These are phyloP conservation scores for Mallotus japonicus DNA, from an alignment of 441 rosid species.

Conservation along the genomic window DNA sequence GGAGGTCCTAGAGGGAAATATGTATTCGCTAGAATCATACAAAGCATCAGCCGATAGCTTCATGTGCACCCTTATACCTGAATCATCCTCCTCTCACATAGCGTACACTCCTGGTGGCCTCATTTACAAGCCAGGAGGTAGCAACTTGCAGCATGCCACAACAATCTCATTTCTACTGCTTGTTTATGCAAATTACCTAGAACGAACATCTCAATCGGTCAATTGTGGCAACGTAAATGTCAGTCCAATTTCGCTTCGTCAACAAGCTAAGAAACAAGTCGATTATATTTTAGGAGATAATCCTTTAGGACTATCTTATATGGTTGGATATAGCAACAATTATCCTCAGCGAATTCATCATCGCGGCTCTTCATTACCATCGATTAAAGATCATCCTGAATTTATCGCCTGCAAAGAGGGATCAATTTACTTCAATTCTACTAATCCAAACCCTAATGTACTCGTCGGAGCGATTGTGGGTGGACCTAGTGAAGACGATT, in stretches of 20 bases:
- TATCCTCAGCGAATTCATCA: slow-evolving; percentile 86
- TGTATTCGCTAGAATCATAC: slow-evolving; percentile 64
- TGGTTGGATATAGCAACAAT: slow-evolving; percentile 78
- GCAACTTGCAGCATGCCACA: slow-evolving; percentile 90
- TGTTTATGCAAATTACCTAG: slow-evolving; percentile 75
- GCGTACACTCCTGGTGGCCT: slow-evolving; percentile 83
- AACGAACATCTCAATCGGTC: slow-evolving; percentile 55
- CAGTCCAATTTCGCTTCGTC: slow-evolving; percentile 58
- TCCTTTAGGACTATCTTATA: slow-evolving; percentile 75
- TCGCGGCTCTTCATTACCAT: slow-evolving; percentile 81
- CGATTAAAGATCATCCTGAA: slow-evolving; percentile 58
- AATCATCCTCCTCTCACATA: slow-evolving; percentile 62
- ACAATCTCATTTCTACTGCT: slow-evolving; percentile 81
- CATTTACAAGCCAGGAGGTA: slow-evolving; percentile 87
- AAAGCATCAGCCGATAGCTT: slow-evolving; percentile 91
- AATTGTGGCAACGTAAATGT: slow-evolving; percentile 54
- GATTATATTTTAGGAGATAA: slow-evolving; percentile 88
- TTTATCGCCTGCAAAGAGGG: slow-evolving; percentile 73
- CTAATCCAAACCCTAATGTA: slow-evolving; percentile 68
- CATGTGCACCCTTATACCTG: slow-evolving; percentile 81
- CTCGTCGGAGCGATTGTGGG: slow-evolving; percentile 82
- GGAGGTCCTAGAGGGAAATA: slow-evolving; percentile 69
- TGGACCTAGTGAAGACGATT: slow-evolving; percentile 78
- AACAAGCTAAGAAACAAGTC: slow-evolving; percentile 71
- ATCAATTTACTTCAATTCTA: slow-evolving; percentile 57